Evolutionary conservation across 1,284 basidiomycete genomes (phyloP).

Genomic region (Pterula multifida): DNA sequence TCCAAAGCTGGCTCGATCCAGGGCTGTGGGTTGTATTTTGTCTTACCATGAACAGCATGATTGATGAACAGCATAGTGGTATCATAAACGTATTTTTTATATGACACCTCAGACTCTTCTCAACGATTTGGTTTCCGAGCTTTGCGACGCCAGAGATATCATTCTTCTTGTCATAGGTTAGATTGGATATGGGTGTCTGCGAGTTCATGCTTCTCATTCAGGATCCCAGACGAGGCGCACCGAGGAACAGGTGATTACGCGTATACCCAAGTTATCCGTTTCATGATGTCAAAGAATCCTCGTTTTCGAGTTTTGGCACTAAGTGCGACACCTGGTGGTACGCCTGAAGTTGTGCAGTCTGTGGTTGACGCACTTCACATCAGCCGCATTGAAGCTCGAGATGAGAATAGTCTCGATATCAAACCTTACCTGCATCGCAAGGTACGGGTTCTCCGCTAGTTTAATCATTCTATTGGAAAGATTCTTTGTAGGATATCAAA

Average conservation of each 20-base stretch:
- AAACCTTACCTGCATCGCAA: conserved; percentile 85
- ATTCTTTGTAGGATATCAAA: conserved; percentile 36
- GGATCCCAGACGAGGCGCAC: conserved; percentile 81
- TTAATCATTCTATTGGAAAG: conserved; percentile 2
- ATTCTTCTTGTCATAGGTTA: conserved; percentile 74
- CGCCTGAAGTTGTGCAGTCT: conserved; percentile 76
- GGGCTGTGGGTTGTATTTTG: conserved; percentile 38
- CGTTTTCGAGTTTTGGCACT: conserved; percentile 90
- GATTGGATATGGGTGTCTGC: conserved; percentile 8
- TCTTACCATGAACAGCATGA: conserved; percentile 1
- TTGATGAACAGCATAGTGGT: conserved; percentile 43
- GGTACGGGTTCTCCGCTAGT: conserved; percentile 22
- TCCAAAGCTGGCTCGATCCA: conserved; percentile 34
- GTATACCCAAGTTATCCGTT: conserved; percentile 84
- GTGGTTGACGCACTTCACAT: conserved; percentile 97
- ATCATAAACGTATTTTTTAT: conserved; percentile 86
- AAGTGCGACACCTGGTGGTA: conserved; percentile 90
- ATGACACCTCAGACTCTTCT: conserved; percentile 96
- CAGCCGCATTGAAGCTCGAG: conserved; percentile 88
- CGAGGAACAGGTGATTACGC: conserved; percentile 89
- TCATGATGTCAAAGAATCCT: conserved; percentile 87
- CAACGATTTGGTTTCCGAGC: conserved; percentile 72
- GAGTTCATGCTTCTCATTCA: conserved; percentile 5
- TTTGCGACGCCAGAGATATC: conserved; percentile 71
- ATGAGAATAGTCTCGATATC: conserved; percentile 87